Evolutionary conservation across 2,329 filamentous ascomycete genomes (phyloP), one percentile per base, ranked within the genome.

Genomic region (Dothiorella sarmentorum): DNA sequence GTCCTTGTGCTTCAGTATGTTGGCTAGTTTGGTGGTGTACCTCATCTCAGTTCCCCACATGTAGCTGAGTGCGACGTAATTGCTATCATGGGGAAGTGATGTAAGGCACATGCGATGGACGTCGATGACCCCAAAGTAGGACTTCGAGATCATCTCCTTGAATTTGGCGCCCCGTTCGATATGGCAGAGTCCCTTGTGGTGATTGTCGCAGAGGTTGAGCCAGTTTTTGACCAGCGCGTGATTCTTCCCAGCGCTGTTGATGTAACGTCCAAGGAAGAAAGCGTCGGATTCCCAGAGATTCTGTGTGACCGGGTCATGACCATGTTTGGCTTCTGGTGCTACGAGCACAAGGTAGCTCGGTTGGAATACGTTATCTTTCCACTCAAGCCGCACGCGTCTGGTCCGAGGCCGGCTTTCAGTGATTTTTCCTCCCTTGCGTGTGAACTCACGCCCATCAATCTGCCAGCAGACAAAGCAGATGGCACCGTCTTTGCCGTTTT

Each of bases 391-490:
- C 11, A 60, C 24, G 4, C 59, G 51, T n/a, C 59, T 10, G 11
- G 59, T 60, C n/a, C 59, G 47, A 3, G 59, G 38, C 7, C 59
- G 59, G 29, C 11, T 4, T 9, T 43, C 52, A 4, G 17, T 60
- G 17, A 44, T 56, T n/a, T n/a, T n/a, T n/a, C n/a, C n/a, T n/a
- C n/a, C n/a, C n/a, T n/a, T n/a, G 2, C 42, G 17, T 24, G 42
- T 17, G 22, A 61, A 44, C 17, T 52, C 40, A 24, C 53, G 29
- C 9, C 53, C 59, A 40, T 61, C 59, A 2, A 61, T 31, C 22
- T 61, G 59, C 59, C 59, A 61, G 26, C 53, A 53, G 4, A 44
- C 44, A 42, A 11, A 45, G 35, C 53, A 61, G 18, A 22, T 7
- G 4, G 17, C 22, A 11, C 7, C 24, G 6, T 33, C 47, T 20